Percentiles rank a stretch among this genome's conserved stretches.
Evolutionary conservation across 352 stramenopile genomes (phyloP).

Genomic region (Globisporangium nagaii): DNA sequence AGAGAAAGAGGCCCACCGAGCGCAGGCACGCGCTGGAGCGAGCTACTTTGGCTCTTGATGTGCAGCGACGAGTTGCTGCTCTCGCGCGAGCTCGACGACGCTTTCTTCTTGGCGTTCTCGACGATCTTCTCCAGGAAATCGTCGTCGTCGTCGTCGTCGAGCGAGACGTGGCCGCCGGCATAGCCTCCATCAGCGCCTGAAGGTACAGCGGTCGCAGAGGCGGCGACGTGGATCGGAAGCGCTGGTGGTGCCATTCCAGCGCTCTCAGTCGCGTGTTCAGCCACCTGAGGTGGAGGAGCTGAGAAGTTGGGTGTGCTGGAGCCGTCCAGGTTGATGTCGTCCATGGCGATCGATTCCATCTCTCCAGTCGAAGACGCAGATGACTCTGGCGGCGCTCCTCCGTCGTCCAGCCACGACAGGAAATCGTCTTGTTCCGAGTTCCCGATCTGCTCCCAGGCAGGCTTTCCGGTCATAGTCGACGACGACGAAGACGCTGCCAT

Average conservation of each 20-base stretch:
- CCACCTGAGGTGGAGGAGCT: not conserved
- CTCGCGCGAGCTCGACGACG: conserved; percentile 32
- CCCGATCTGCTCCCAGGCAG: conserved; percentile 22
- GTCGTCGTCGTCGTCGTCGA: conserved; percentile 33
- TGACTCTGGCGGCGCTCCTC: not conserved
- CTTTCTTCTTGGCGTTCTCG: conserved; percentile 42
- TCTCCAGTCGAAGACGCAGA: not conserved
- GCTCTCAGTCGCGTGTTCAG: not conserved
- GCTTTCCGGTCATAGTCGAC: conserved; percentile 1
- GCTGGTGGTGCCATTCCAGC: conserved; percentile 9
- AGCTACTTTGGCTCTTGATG: conserved; percentile 57
- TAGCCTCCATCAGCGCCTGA: not conserved
- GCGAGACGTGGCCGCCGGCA: conserved; percentile 17
- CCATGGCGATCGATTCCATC: not conserved
- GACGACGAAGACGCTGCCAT: conserved; percentile 3
- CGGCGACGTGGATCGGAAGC: conserved; percentile 5
- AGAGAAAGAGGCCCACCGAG: not conserved
- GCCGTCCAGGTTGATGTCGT: conserved; percentile 14
- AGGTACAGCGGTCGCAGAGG: not conserved
- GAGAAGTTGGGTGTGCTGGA: not conserved
- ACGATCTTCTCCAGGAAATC: conserved; percentile 60
- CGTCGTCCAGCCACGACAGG: conserved; percentile 76
- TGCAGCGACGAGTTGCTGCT: conserved; percentile 49
- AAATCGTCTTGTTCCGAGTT: conserved; percentile 57
- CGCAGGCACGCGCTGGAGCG: conserved; percentile 12